Percentiles rank a stretch among this genome's conserved stretches.
These are phyloP conservation scores for Tephrocybe sp. DNA, from an alignment of 768 basidiomycete genomes.

Conservation along the genomic window DNA sequence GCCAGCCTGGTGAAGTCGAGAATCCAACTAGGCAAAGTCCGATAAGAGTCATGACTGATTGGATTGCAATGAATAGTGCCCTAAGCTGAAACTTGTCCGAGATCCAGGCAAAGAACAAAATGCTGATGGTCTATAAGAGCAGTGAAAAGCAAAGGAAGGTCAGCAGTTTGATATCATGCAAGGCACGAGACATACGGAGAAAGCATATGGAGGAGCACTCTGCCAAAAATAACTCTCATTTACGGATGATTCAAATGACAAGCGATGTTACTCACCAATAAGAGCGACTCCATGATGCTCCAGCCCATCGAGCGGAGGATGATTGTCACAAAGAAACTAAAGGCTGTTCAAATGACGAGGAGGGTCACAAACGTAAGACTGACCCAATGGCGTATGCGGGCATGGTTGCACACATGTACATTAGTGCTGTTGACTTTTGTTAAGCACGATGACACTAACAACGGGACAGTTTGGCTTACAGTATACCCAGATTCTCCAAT, in stretches of 20 bases:
- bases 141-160: conserved; percentile 7
- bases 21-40: conserved; percentile 42
- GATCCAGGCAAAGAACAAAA: conserved; percentile 42
- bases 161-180: background rate
- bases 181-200: conserved; percentile 34
- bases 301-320: conserved; percentile 50
- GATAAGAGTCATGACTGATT: conserved; percentile 36
- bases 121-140: conserved; percentile 30
- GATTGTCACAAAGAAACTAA: conserved; percentile 43
- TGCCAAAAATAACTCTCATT: conserved; percentile 9
- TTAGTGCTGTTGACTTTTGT: conserved; percentile 28
- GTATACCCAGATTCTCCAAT: conserved; percentile 50
- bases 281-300: conserved; percentile 36
- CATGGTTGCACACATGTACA: conserved; percentile 49
- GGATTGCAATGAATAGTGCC: conserved; percentile 39
- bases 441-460: background rate
- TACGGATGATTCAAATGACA: background rate
- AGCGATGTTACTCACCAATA: conserved; percentile 31
- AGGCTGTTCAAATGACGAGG: conserved; percentile 2
- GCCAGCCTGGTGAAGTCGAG: conserved; percentile 28
- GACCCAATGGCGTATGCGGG: conserved; percentile 50
- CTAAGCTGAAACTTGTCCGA: conserved; percentile 44
- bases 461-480: conserved; percentile 22
- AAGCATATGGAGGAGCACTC: conserved; percentile 48
- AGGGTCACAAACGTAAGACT: conserved; percentile 9